Base-by-base conservation (phyloP, 495 filamentous ascomycete genomes). In the Aspergillus saccharolyticus region DNA sequence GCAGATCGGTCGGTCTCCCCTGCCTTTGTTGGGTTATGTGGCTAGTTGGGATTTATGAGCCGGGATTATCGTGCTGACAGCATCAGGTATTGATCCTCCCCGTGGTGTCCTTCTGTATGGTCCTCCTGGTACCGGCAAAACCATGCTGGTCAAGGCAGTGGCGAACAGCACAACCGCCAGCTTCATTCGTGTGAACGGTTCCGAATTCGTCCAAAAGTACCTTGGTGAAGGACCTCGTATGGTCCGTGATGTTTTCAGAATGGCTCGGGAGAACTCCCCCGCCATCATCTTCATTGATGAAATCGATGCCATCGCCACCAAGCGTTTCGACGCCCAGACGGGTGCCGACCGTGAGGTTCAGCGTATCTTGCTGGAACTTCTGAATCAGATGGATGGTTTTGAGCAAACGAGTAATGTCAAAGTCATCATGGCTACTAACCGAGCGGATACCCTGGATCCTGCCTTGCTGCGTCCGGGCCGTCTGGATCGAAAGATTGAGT, bases 321-420 rank as follows among this genome's bases (percentile, higher is more conserved):
- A 97, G 76, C 95, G 94, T 67, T 97, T 98, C 73, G 94, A 98
- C 66, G 94, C 95, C 43, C 94, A 97, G 72, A 97, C 92, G 12
- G 94, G 94, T 65, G 94, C 95, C 45, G 94, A 98, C 68, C 85
- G 94, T 70, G 94, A 98, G 74, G 94, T 98, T 21, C 94, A 98
- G 78, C 91, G 94, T 78, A 98, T 97, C 66, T 76, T 98, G 56
- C 84, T 98, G 54, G 94, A 98, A 71, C 79, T 98, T 58, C 85
- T 98, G 56, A 98, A 98, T 76, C 94, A 98, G 75, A 97, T 98
- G 94, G 94, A 98, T 73, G 94, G 94, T 59, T 98, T 98, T 76
- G 94, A 98, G 71, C 94, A 97, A 71, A 93, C 91, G 2, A 88
- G 90, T 74, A 97, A 97, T 69, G 95, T 98, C 71, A 98, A 98